Conservation (phyloP, 2,329 filamentous ascomycete species). For the Monascus ruber region DNA sequence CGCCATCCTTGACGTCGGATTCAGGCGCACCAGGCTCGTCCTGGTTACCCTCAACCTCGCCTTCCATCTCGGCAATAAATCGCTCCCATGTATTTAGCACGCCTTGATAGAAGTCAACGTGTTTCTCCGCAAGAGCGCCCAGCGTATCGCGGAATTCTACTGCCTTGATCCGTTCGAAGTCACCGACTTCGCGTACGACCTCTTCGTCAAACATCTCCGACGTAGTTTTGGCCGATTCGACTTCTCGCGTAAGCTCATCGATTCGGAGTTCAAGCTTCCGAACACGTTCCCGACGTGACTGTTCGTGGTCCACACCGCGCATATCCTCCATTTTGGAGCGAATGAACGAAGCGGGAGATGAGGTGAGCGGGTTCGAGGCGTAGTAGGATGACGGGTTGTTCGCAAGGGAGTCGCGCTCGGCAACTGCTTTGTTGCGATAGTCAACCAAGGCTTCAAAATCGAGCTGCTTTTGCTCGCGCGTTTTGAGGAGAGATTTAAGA, state of each 20-base stretch:
- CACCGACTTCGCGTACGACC: constrained; percentile 80
- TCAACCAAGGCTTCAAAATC: constrained; percentile 94
- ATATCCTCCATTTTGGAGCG: constrained; percentile 94
- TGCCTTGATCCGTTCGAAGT: constrained; percentile 95
- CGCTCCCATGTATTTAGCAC: constrained; percentile 77
- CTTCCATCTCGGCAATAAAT: constrained; percentile 82
- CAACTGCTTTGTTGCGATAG: constrained; percentile 82
- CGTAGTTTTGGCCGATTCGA: constrained; percentile 74
- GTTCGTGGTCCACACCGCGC: constrained; percentile 90
- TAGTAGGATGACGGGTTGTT: constrained; percentile 52
- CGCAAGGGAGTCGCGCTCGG: constrained; percentile 70
- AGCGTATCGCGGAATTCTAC: constrained; percentile 83
- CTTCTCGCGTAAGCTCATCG: constrained; percentile 78
- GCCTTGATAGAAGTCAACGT: constrained; percentile 74
- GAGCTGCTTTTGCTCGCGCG: constrained; percentile 92
- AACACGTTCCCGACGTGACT: constrained; percentile 72
- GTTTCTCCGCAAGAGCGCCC: constrained; percentile 68
- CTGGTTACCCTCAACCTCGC: constrained; percentile 33
- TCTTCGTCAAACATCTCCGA: constrained; percentile 93
- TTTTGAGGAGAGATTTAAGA: constrained; percentile 77
- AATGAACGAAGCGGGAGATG: constrained; percentile 75
- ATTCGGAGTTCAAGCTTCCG: constrained; percentile 88
- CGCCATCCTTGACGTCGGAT: neutral
- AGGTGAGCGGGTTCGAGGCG: constrained; percentile 37
- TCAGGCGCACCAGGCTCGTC: neutral